phyloP scores from a whole-genome alignment of 176 grass and related monocot genomes.

The Phragmites australis region DNA sequence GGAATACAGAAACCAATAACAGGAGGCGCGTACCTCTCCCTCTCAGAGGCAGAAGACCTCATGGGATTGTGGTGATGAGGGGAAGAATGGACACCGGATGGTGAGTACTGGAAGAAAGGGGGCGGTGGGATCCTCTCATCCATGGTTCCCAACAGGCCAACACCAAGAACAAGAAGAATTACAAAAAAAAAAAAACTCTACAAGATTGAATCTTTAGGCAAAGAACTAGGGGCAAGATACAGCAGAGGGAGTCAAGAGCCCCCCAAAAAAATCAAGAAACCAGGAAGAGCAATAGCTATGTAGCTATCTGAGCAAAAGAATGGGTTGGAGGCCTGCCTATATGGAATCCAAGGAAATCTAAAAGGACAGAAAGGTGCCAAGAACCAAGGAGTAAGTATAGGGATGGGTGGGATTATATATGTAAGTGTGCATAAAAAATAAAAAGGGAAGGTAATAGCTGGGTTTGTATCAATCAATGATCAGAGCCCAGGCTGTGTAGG shows the following conservation, averaged over 20 bases:
- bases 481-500: conserved; percentile 52
- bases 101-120: conserved; percentile 79
- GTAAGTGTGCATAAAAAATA: conserved; percentile 13
- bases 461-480: conserved; percentile 45
- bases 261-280: neutral
- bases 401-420: conserved; percentile 50
- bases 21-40: conserved; percentile 71
- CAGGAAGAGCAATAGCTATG: conserved; percentile 24
- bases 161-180: conserved; percentile 13
- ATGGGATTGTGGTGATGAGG: conserved; percentile 63
- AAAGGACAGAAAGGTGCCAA: conserved; percentile 49
- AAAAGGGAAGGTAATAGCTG: conserved; percentile 46
- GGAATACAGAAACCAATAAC: neutral
- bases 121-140: conserved; percentile 75
- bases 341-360: conserved; percentile 61
- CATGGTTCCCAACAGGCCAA: conserved; percentile 41
- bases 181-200: neutral
- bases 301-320: conserved; percentile 35
- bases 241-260: neutral
- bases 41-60: conserved; percentile 70
- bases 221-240: neutral
- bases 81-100: conserved; percentile 81
- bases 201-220: conserved; percentile 37
- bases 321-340: conserved; percentile 29
- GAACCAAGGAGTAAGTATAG: conserved; percentile 48